These are phyloP conservation scores for Musa balbisiana DNA, from an alignment of 202 grass and related monocot genomes.

Conservation along the genomic window DNA sequence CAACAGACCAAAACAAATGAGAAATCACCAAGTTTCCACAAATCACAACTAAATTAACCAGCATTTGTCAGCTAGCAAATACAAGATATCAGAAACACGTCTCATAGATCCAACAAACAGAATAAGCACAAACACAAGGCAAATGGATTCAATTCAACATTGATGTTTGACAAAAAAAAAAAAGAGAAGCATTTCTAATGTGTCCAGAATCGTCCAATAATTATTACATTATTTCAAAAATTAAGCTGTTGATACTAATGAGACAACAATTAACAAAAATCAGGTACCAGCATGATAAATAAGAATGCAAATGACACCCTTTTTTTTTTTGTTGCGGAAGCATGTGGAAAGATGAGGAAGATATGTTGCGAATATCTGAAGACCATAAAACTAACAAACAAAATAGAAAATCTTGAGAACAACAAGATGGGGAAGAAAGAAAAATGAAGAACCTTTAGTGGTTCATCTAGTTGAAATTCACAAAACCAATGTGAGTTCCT, in stretches of 20 bases:
- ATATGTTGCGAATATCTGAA: neutral
- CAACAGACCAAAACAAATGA: neutral
- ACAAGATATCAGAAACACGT: no score
- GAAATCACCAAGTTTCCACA: neutral
- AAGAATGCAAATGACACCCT: neutral
- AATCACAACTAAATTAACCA: no score
- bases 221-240: neutral
- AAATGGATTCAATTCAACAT: neutral
- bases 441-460: neutral
- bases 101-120: neutral
- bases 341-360: neutral
- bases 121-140: neutral
- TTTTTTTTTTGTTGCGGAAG: neutral
- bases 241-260: neutral
- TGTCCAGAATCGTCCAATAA: neutral
- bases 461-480: constrained; percentile 1
- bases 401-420: no score
- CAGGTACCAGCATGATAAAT: no score
- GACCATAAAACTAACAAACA: no score
- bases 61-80: no score
- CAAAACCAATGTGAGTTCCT: neutral
- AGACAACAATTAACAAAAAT: neutral
- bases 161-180: neutral
- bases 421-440: neutral
- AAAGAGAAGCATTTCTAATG: neutral